phyloP scores from a whole-genome alignment of 441 rosid species.

The Theobroma grandiflorum region DNA sequence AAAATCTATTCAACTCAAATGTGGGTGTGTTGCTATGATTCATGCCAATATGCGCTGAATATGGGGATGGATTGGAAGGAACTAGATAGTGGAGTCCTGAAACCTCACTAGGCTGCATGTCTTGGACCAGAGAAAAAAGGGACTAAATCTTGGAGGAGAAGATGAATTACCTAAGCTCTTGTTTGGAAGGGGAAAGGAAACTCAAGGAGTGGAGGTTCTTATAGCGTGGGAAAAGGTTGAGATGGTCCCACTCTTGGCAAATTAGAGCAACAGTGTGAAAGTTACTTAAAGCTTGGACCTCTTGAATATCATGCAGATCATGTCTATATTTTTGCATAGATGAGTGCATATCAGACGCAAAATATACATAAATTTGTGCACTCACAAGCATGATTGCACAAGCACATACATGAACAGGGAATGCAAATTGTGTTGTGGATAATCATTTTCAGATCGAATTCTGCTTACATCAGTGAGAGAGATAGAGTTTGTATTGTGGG shows the following conservation, averaged over 20 bases:
- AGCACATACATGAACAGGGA: conserved; percentile 37
- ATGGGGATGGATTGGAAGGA: conserved; percentile 50
- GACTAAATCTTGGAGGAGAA: conserved; percentile 26
- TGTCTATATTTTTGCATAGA: conserved; percentile 38
- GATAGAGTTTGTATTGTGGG: conserved; percentile 42
- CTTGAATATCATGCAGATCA: conserved; percentile 48
- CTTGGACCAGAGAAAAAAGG: conserved; percentile 22
- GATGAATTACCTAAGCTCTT: conserved; percentile 23
- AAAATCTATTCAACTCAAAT: conserved; percentile 48
- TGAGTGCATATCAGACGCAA: conserved; percentile 28
- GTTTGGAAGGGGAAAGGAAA: conserved; percentile 46
- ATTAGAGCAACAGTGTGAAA: conserved; percentile 43
- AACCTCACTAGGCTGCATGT: conserved; percentile 74
- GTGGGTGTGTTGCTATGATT: conserved; percentile 46
- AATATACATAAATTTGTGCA: conserved; percentile 1
- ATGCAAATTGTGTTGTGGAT: conserved; percentile 52
- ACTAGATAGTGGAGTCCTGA: conserved; percentile 52
- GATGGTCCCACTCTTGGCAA: conserved; percentile 57
- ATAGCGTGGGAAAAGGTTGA: conserved; percentile 55
- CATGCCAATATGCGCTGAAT: conserved; percentile 56
- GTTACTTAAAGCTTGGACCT: conserved; percentile 40
- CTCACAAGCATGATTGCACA: conserved; percentile 30
- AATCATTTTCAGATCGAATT: conserved; percentile 49
- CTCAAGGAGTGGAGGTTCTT: conserved; percentile 50
- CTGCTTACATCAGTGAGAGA: conserved; percentile 61